Base-by-base conservation (phyloP, 768 basidiomycete genomes). In the Hypholoma fasciculare region DNA sequence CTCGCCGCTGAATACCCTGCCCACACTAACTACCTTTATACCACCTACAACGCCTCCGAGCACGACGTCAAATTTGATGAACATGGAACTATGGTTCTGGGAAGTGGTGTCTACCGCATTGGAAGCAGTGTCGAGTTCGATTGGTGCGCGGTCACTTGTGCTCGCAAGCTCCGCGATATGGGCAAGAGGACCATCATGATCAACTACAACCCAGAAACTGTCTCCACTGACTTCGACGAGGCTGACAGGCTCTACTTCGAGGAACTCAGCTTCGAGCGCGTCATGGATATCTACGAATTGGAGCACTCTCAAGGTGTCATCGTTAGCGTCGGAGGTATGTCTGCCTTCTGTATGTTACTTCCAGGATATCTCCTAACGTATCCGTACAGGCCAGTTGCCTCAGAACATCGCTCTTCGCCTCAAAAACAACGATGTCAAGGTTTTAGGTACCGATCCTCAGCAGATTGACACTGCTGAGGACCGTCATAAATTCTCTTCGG, bases 81-180 rank as follows among this genome's bases (percentile, higher is more conserved):
- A 65, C 86, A 97, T 63, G 97, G 97, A 43, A 98, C 95, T n/a
- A 97, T 98, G 93, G 96, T 99, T 20, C 87, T 98, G 20, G 97
- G 97, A 23, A 93, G 90, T 59, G 97, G 97, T 65, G 97, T 99
- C 19, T 98, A 99, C 76, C 89, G 97, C 59, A 98, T 99, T 65
- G 97, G 97, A 47, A 94, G 91, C 73, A 95, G 92, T 63, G 97
- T 99, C 69, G 97, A 99, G 79, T 99, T 99, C 71, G 97, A 99
- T 72, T 99, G 97, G 97, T 99, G 97, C 72, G 96, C 97, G n/a
- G 97, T 99, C 40, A 98, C 96, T 1, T 98, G 96, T 71, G 94
- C 95, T 13, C 82, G 97, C 59, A 90, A 90, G 71, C 84, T 99
- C 54, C 83, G 95, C 67, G 86, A 90, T 63, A 92, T 94, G 84